Conservation (phyloP, 2,329 filamentous ascomycete species). For the Stemphylium lycopersici region DNA sequence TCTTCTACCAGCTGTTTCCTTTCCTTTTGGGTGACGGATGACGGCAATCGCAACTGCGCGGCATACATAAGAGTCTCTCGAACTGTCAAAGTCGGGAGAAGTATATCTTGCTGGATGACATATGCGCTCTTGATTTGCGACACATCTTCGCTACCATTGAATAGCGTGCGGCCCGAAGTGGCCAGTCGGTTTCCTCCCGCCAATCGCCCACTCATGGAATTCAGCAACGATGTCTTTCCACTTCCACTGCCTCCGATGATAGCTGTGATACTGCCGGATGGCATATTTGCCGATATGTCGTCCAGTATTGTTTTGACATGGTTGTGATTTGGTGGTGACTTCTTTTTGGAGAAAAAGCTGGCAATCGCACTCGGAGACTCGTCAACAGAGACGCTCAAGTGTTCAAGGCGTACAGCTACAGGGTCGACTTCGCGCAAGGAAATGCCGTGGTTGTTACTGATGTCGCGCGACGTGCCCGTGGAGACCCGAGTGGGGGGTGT, state of each 20-base stretch:
- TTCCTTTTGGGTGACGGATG: slow-evolving; percentile 65
- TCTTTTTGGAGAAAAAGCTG: slow-evolving; percentile 36
- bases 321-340: slow-evolving; percentile 23
- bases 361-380: slow-evolving; percentile 55
- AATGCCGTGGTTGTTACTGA: slow-evolving; percentile 40
- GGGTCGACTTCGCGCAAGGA: slow-evolving; percentile 60
- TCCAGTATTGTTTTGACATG: slow-evolving; percentile 62
- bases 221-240: slow-evolving; percentile 67
- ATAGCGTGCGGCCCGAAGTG: slow-evolving; percentile 62
- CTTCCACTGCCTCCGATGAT: slow-evolving; percentile 78
- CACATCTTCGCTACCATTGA: slow-evolving; percentile 63
- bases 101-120: slow-evolving; percentile 77
- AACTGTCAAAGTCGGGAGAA: slow-evolving; percentile 75
- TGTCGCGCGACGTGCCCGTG: slow-evolving; percentile 29
- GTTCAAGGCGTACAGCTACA: slow-evolving; percentile 61
- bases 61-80: slow-evolving; percentile 76
- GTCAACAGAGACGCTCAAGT: slow-evolving; percentile 63
- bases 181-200: slow-evolving; percentile 60
- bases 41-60: slow-evolving; percentile 72
- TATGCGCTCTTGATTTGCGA: slow-evolving; percentile 66
- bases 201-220: slow-evolving; percentile 73
- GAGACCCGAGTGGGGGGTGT: slow-evolving; percentile 19
- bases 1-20: slow-evolving; percentile 71
- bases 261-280: slow-evolving; percentile 71
- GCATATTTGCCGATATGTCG: slow-evolving; percentile 68